Base-by-base conservation (phyloP, 2,329 filamentous ascomycete species). In the Aureobasidium pullulans region DNA sequence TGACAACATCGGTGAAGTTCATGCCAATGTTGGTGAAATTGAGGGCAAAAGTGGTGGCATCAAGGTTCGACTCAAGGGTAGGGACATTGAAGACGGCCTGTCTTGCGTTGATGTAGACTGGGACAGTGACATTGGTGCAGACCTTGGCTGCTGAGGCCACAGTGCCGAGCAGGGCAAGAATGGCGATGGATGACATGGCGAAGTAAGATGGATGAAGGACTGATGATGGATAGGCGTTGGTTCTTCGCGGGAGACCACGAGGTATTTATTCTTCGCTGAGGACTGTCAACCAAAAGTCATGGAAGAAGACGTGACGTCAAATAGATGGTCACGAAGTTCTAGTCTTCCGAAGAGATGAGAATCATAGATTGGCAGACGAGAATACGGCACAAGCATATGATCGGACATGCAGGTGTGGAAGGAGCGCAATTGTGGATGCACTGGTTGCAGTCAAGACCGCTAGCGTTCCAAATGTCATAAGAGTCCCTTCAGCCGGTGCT, bases 11-110 rank as follows among this genome's bases (percentile, higher is more conserved):
- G 0, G 77, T 76, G 65, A 76, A 81, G 65, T 85, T 81, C 44
- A 72, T 66, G n/a, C 78, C 78, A 44, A 80, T 77, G 39, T 74
- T 72, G 2, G 75, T 74, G n/a, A 79, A 61, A 58, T 78, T 74
- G 57, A 84, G 71, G 32, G 80, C 70, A 64, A 87, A 82, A 62
- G 80, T 76, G 11, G 81, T 80, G 1, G 80, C 80, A 2, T 86
- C 83, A 36, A 84, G 75, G 64, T 84, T 80, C n/a, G 69, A 76
- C 49, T 71, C 68, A 23, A 81, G 75, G 0, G 77, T 66, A n/a
- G 75, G 64, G 11, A 81, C 60, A 61, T 79, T 71, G 67, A 85
- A 86, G 6, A 79, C 68, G 0, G 71, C 79, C 60, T 85, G 84
- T 28, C 79, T 73, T 0, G 83, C 75, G 1, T 76, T 76, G 50